Evolutionary conservation across 768 basidiomycete species (phyloP), one percentile per base, ranked within the genome.

Genomic region (Leccinum ochraceum): DNA sequence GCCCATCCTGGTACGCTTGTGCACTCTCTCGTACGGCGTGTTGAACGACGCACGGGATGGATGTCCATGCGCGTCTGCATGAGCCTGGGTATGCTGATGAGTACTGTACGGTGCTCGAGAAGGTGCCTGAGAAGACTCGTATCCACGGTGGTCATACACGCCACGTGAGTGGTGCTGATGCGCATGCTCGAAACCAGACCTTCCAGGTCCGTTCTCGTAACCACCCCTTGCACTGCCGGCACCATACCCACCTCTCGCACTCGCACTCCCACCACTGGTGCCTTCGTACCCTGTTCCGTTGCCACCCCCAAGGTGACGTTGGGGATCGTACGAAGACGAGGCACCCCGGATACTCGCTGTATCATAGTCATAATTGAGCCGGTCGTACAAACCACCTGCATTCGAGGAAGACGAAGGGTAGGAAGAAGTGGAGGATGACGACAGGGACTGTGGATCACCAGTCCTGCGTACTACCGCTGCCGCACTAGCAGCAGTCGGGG

Each of bases 161-260:
- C 57, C 64, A 39, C 74, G 71, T 6, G 66, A 22, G 11, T 61
- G 69, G 9, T 71, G 71, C 20, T 74, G 71, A n/a, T 65, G 71
- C 13, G 48, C 36, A 32, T 75, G 71, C 16, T 73, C 64, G 50
- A 68, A 73, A 4, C 64, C 51, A 20, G 57, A 49, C 44, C 72
- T 60, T 13, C 63, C 65, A 10, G 59, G 8, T 6, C 54, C 64
- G n/a, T 53, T 59, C 14, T 71, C 65, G 42, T 72, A 71, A n/a
- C 67, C 69, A 57, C 42, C 48, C 57, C 70, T 63, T 20, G 59
- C 34, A 8, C 46, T 55, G 39, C 58, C 30, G 6, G 58, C 17
- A 9, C 73, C 71, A 44, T 75, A 73, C 10, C 57, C 53, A 10
- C 44, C 61, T 36, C 73, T 73, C 26, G 55, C 63, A 6, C 36